These are phyloP conservation scores for Sarocladium oryzae DNA, from an alignment of 2,329 filamentous ascomycete genomes.

Conservation along the genomic window DNA sequence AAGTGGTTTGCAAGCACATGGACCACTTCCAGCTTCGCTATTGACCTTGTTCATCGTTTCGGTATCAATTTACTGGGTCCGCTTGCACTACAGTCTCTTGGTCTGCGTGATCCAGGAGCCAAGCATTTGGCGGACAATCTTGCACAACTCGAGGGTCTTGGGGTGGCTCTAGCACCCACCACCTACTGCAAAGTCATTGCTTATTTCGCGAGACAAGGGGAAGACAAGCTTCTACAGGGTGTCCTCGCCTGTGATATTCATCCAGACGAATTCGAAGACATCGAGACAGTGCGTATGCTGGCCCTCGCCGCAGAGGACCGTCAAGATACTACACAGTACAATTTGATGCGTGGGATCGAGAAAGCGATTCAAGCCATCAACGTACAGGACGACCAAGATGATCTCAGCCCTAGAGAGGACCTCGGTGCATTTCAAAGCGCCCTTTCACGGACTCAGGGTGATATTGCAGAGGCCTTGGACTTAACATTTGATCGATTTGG, in stretches of 20 bases:
- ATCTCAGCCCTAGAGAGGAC: neutral
- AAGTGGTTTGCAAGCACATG: conserved; percentile 70
- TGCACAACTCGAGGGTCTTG: conserved; percentile 50
- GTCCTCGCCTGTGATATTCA: conserved; percentile 46
- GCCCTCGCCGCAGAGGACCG: neutral
- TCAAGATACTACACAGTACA: conserved; percentile 13
- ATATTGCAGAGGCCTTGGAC: conserved; percentile 20
- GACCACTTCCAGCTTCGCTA: conserved; percentile 64
- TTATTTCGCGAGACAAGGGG: conserved; percentile 52
- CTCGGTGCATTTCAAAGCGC: neutral
- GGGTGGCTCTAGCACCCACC: conserved; percentile 56
- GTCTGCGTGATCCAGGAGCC: conserved; percentile 52
- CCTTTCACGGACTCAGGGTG: conserved; percentile 16
- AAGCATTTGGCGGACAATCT: conserved; percentile 54
- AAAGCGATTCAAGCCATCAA: neutral
- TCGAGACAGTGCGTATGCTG: conserved; percentile 23
- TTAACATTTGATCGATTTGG: conserved; percentile 21
- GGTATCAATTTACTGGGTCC: conserved; percentile 69
- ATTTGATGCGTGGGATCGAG: conserved; percentile 8
- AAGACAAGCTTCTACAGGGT: conserved; percentile 41
- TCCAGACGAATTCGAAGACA: conserved; percentile 46
- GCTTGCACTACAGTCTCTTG: conserved; percentile 70
- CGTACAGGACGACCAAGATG: conserved; percentile 4
- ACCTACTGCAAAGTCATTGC: conserved; percentile 61
- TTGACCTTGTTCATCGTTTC: conserved; percentile 63